Evolutionary conservation across 1,284 basidiomycete species (phyloP).

Genomic region (Fomes fomentarius): DNA sequence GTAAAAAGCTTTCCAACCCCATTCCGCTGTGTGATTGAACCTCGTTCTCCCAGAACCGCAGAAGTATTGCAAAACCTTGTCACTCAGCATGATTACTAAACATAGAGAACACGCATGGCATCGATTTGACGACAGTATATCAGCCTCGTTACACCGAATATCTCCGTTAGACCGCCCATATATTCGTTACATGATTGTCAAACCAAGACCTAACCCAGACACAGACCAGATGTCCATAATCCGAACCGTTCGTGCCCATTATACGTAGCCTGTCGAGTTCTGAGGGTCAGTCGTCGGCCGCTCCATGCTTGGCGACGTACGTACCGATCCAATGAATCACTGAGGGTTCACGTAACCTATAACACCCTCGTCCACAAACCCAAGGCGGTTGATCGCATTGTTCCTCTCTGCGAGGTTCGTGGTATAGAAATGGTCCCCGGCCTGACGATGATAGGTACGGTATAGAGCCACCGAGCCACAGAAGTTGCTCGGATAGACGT

Average conservation of each 20-base stretch:
- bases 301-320: too few relatives aligned
- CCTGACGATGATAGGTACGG: neutral
- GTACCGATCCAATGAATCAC: too few relatives aligned
- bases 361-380: conserved; percentile 13
- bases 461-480: conserved; percentile 11
- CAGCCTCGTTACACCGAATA: too few relatives aligned
- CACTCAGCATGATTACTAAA: neutral
- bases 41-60: neutral
- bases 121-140: too few relatives aligned
- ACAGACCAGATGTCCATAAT: too few relatives aligned
- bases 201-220: too few relatives aligned
- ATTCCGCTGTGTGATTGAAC: neutral
- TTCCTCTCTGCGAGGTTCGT: conserved; percentile 11
- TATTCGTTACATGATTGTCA: too few relatives aligned
- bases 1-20: neutral
- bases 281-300: too few relatives aligned
- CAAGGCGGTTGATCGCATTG: neutral
- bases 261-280: too few relatives aligned
- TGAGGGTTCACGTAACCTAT: conserved; percentile 13
- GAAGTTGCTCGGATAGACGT: conserved; percentile 5
- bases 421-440: conserved; percentile 18
- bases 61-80: neutral
- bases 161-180: too few relatives aligned
- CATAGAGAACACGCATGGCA: too few relatives aligned
- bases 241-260: too few relatives aligned